These are phyloP conservation scores for Crithidia expoeki DNA, from an alignment of 208 protist species.

Conservation along the genomic window DNA sequence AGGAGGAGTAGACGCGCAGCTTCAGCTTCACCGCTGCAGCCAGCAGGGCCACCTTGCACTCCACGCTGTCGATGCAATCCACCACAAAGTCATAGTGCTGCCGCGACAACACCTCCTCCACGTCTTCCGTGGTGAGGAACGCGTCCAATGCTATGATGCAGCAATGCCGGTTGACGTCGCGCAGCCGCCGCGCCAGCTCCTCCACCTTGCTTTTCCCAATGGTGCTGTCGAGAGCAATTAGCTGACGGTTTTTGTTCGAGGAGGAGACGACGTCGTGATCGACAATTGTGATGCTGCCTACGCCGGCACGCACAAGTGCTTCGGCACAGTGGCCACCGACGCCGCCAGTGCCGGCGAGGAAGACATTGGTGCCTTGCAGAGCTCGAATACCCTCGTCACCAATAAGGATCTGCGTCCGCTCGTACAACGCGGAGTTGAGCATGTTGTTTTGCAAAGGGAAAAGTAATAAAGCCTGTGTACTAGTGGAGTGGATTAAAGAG, in stretches of 20 bases:
- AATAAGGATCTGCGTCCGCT: constrained; percentile 84
- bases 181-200: constrained; percentile 70
- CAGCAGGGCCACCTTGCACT: constrained; percentile 88
- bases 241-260: constrained; percentile 92
- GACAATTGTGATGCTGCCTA: constrained; percentile 87
- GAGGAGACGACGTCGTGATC: constrained; percentile 89
- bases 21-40: constrained; percentile 52
- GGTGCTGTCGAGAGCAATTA: constrained; percentile 88
- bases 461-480: neutral
- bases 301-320: constrained; percentile 82
- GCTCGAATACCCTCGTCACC: constrained; percentile 71
- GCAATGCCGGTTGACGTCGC: constrained; percentile 82
- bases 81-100: constrained; percentile 87
- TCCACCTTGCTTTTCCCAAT: constrained; percentile 89
- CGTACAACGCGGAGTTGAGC: constrained; percentile 83
- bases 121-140: constrained; percentile 70
- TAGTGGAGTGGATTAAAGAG: too few species aligned
- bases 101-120: constrained; percentile 70
- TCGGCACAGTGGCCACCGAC: constrained; percentile 91
- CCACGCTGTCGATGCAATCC: constrained; percentile 92
- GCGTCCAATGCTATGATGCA: constrained; percentile 70
- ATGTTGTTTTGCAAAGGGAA: constrained; percentile 24
- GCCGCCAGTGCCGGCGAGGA: constrained; percentile 85
- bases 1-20: constrained; percentile 75
- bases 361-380: constrained; percentile 71